A percentile compares a stretch with the other conserved stretches of the same genome.
phyloP scores from a whole-genome alignment of 140 eudicot species.

The Oenanthe javanica region DNA sequence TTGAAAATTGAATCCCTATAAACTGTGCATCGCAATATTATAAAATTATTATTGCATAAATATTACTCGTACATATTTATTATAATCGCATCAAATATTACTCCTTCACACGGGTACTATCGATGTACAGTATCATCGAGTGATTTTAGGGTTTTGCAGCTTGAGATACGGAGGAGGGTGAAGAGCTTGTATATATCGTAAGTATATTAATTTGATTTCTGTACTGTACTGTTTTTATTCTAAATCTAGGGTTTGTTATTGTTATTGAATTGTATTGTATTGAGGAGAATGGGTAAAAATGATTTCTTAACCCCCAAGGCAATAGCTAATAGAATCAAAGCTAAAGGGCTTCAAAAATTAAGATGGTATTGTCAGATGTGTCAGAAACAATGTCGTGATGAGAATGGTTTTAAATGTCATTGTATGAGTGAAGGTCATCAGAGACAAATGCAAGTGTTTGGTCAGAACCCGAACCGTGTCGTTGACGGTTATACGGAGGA shows the following conservation, averaged over 20 bases:
- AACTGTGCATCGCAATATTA: too few relatives aligned
- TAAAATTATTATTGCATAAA: too few relatives aligned
- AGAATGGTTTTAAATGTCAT: constrained; percentile 7
- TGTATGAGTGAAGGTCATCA: constrained; percentile 14
- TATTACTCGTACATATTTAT: too few relatives aligned
- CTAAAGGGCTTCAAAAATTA: background rate
- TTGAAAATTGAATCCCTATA: too few relatives aligned
- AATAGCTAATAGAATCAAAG: constrained; percentile 1
- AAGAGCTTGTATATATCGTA: too few relatives aligned
- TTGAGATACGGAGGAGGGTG: too few relatives aligned
- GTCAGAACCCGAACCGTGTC: constrained; percentile 3
- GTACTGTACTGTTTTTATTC: too few relatives aligned
- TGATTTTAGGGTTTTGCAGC: too few relatives aligned
- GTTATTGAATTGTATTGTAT: background rate
- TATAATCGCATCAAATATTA: too few relatives aligned
- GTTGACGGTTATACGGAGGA: constrained; percentile 50
- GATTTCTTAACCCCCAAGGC: constrained; percentile 7
- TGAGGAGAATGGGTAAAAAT: constrained; percentile 24
- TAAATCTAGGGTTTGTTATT: background rate
- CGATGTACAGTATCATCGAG: too few relatives aligned
- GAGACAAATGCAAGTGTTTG: constrained; percentile 8
- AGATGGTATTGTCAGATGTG: constrained; percentile 18
- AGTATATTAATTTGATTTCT: too few relatives aligned
- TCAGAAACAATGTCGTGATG: constrained; percentile 8
- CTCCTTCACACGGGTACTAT: too few relatives aligned